Conservation (phyloP, 169 alveolate species). For the Prorocentrum cordatum region DNA sequence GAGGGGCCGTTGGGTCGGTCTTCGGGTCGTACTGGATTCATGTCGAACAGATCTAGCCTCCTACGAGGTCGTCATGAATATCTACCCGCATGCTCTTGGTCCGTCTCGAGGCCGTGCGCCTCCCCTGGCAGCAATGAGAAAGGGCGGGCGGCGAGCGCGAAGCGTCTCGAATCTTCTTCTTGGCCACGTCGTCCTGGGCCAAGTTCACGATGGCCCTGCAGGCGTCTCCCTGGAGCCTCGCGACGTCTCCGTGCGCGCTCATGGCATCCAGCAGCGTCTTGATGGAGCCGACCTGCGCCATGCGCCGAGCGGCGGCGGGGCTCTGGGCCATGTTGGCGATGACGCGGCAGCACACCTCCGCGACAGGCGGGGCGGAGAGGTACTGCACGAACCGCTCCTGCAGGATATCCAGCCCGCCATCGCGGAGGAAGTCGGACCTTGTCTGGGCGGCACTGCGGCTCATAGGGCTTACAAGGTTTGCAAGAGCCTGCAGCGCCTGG, state of each 20-base stretch:
- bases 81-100: too few species aligned
- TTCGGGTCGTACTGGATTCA: too few species aligned
- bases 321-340: constrained; percentile 24
- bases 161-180: constrained; percentile 46
- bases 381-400: constrained; percentile 39
- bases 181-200: constrained; percentile 62
- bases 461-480: constrained; percentile 51
- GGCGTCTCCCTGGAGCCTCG: constrained; percentile 72
- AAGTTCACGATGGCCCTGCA: constrained; percentile 70
- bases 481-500: constrained; percentile 39
- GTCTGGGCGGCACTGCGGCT: background rate
- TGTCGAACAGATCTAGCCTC: too few species aligned
- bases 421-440: constrained; percentile 64
- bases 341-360: constrained; percentile 12
- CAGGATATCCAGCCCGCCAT: constrained; percentile 71
- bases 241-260: constrained; percentile 50
- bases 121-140: too few species aligned
- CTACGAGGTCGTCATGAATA: too few species aligned
- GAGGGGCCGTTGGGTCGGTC: too few species aligned
- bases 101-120: too few species aligned
- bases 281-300: constrained; percentile 60
- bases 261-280: constrained; percentile 49
- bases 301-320: background rate
- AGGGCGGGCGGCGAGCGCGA: too few species aligned
- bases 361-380: constrained; percentile 3